phyloP scores from a whole-genome alignment of 768 basidiomycete species.

The Favolaschia claudopus region DNA sequence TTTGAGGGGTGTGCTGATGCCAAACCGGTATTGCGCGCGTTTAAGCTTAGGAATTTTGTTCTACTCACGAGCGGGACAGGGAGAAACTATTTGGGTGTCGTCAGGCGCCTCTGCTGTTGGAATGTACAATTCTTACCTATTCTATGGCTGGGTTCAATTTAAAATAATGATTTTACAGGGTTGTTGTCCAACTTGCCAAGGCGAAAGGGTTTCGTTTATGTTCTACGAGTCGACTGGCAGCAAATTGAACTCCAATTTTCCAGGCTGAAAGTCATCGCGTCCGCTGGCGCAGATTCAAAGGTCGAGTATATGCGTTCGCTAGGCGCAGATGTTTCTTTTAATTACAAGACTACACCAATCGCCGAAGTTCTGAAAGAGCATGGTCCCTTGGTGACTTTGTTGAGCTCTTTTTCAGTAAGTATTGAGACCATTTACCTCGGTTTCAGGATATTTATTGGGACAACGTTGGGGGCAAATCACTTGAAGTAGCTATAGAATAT shows the following conservation, averaged over 20 bases:
- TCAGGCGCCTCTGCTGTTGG: conserved; percentile 34
- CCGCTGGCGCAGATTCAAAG: conserved; percentile 69
- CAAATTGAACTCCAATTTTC: background rate
- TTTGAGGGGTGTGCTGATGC: conserved; percentile 32
- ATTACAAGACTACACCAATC: conserved; percentile 63
- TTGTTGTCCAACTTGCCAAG: conserved; percentile 49
- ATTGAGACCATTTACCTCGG: no score
- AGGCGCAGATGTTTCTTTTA: conserved; percentile 68
- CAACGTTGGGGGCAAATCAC: conserved; percentile 57
- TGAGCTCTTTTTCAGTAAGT: background rate
- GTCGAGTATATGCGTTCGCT: conserved; percentile 58
- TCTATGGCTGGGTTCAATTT: background rate
- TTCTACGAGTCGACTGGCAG: no score
- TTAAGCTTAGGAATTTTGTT: no score
- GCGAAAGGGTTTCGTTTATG: conserved; percentile 33
- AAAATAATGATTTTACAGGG: conserved; percentile 18
- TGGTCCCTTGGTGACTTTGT: conserved; percentile 54
- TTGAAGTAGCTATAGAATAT: conserved; percentile 43
- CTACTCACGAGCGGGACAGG: conserved; percentile 25
- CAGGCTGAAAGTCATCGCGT: conserved; percentile 63
- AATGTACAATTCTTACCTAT: conserved; percentile 1
- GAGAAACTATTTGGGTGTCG: conserved; percentile 33
- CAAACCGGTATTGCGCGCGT: conserved; percentile 21
- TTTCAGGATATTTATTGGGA: conserved; percentile 35
- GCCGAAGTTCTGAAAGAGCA: conserved; percentile 54